These are phyloP conservation scores for Penicillium janthinellum DNA, from an alignment of 2,329 filamentous ascomycete species.

Conservation along the genomic window DNA sequence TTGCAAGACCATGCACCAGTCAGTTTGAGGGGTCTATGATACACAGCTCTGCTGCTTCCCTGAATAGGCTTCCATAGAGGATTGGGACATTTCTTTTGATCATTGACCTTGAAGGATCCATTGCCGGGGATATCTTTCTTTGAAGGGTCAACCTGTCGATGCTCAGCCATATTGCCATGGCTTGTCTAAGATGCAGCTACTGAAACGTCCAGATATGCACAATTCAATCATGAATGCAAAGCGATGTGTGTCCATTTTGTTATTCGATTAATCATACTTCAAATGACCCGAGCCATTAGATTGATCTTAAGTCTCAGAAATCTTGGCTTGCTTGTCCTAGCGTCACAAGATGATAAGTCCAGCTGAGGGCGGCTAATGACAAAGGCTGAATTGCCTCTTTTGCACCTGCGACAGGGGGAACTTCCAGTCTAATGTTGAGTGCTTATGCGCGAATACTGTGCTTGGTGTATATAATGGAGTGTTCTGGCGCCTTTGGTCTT, in stretches of 20 bases:
- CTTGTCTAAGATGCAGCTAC: not conserved
- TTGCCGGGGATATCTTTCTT: not conserved
- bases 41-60: constrained; percentile 20
- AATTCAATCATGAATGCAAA: not conserved
- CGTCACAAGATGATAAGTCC: constrained; percentile 5
- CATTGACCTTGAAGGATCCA: not conserved
- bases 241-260: not conserved
- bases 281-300: no score
- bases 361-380: constrained; percentile 18
- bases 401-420: not conserved
- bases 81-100: constrained; percentile 40
- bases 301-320: no score
- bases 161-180: not conserved
- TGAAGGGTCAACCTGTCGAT: not conserved
- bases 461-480: no score
- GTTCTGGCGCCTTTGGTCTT: no score
- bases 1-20: constrained; percentile 48
- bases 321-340: constrained; percentile 7
- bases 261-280: no score
- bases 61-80: constrained; percentile 52
- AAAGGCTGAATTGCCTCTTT: constrained; percentile 9
- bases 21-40: constrained; percentile 52
- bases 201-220: not conserved
- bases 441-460: no score
- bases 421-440: no score